These are phyloP conservation scores for Talaromyces funiculosus DNA, from an alignment of 2,329 filamentous ascomycete species.

Conservation along the genomic window DNA sequence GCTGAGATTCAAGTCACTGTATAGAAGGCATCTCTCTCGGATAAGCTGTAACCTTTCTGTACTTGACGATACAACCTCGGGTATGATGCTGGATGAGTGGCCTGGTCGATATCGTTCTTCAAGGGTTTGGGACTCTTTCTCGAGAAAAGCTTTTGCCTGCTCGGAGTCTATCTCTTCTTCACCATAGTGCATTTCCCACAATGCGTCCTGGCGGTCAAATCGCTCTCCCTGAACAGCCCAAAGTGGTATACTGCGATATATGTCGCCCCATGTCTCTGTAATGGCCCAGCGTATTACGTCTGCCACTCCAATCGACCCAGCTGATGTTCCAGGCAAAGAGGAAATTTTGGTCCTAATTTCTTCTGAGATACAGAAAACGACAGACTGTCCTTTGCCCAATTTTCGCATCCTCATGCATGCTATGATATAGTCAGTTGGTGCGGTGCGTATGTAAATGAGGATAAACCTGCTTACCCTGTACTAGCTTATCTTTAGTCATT, in stretches of 20 bases:
- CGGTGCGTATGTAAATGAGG: background rate
- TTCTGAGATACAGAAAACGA: background rate
- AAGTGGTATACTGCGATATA: background rate
- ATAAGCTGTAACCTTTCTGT: background rate
- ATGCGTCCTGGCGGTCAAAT: background rate
- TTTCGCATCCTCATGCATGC: background rate
- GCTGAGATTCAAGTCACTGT: background rate
- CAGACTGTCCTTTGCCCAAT: background rate
- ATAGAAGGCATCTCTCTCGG: background rate
- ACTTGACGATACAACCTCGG: background rate
- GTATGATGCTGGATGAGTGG: background rate
- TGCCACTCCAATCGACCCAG: background rate
- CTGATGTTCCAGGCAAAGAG: background rate
- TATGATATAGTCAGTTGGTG: background rate
- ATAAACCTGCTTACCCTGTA: background rate
- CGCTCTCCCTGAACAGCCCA: background rate
- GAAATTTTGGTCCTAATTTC: background rate
- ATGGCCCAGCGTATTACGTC: background rate
- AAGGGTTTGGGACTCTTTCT: background rate
- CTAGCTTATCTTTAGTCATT: background rate
- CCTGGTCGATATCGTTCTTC: background rate
- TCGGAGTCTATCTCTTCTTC: background rate
- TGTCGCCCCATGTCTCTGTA: background rate
- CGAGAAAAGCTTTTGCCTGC: background rate
- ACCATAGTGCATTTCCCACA: background rate